Base-by-base conservation (phyloP, 2,329 filamentous ascomycete genomes). In the Podosphaera fusca region DNA sequence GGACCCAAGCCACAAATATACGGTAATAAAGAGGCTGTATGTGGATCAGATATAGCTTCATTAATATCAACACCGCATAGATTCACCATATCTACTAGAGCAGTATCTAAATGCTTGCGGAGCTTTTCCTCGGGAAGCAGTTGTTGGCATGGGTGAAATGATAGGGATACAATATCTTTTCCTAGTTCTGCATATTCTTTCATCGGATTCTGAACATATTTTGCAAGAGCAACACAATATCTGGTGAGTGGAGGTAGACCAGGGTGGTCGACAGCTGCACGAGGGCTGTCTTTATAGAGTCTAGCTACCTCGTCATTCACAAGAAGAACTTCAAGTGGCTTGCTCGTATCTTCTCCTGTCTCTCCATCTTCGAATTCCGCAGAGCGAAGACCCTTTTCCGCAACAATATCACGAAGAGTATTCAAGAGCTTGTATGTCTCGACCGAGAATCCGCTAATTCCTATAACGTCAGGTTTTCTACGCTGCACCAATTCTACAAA, bases 1-100 rank as follows among this genome's bases (percentile, higher is more conserved):
- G 88, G 89, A 29, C 92, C 92, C 33, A 98, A 77, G 63, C 92
- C 92, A 63, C 87, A 87, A 30, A 98, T 80, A 64, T 89, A 98
- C 3, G 89, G 89, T 42, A 98, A 75, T 1, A 98, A 76, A 61
- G 90, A 92, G 12, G 88, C 87, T 7, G 85, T 84, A 65, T 92
- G 87, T 1, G 80, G 67, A 68, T 95, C 87, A 47, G 75, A 76
- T 57, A 94, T 82, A 12, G 89, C 88, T 62, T 95, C 89, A 64
- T 95, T 95, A 66, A 98, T 84, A 64, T 96, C 87, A 42, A 98
- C 87, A 66, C 92, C 92, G 51, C 89, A 88, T 49, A 98, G 80
- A 68, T 98, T 98, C 63, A 98, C 92, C 77, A 95, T 95, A 67
- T 98, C 92, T 9, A 98, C 90, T 80, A 98, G 86, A 50, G 90